Percentiles rank a stretch among this genome's conserved stretches.
phyloP scores from a whole-genome alignment of 352 stramenopile species.

The Thalassiosira sp. region DNA sequence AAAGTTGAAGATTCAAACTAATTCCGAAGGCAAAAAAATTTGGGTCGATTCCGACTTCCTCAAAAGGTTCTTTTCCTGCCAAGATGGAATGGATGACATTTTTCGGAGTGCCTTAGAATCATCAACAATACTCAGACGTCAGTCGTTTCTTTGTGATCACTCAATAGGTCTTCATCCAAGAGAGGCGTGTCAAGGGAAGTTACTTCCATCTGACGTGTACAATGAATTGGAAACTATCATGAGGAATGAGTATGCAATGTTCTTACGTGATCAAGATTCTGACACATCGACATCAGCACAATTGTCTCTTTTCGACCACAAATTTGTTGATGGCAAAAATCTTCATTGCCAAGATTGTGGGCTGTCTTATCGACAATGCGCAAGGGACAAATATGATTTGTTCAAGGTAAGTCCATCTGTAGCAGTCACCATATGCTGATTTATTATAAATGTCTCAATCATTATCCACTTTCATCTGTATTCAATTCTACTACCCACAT shows the following conservation, averaged over 20 bases:
- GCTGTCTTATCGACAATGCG: conserved; percentile 35
- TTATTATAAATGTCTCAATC: too few relatives aligned
- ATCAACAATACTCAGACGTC: conserved; percentile 38
- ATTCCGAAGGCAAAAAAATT: conserved; percentile 20
- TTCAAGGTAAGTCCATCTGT: conserved; percentile 40
- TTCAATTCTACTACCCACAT: background rate
- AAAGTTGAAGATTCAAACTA: conserved; percentile 6
- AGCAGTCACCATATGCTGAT: too few relatives aligned
- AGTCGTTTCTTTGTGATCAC: conserved; percentile 62
- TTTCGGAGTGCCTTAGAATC: conserved; percentile 23
- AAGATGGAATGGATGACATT: conserved; percentile 54
- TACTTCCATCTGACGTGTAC: conserved; percentile 60
- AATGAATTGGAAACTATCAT: conserved; percentile 52
- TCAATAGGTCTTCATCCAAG: conserved; percentile 51
- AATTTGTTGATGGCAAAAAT: conserved; percentile 42
- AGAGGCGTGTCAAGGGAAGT: conserved; percentile 54
- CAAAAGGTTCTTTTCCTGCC: conserved; percentile 57
- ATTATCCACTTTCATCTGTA: background rate
- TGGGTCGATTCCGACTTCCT: conserved; percentile 67
- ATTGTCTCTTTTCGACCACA: conserved; percentile 23
- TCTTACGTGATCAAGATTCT: conserved; percentile 16
- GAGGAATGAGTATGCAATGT: conserved; percentile 32
- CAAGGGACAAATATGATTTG: conserved; percentile 31
- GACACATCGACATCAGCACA: background rate
- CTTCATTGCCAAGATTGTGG: conserved; percentile 62